A percentile compares a stretch with the other conserved stretches of the same genome.
phyloP scores from a whole-genome alignment of 129 eudicot species.

The Flaveria trinervia region DNA sequence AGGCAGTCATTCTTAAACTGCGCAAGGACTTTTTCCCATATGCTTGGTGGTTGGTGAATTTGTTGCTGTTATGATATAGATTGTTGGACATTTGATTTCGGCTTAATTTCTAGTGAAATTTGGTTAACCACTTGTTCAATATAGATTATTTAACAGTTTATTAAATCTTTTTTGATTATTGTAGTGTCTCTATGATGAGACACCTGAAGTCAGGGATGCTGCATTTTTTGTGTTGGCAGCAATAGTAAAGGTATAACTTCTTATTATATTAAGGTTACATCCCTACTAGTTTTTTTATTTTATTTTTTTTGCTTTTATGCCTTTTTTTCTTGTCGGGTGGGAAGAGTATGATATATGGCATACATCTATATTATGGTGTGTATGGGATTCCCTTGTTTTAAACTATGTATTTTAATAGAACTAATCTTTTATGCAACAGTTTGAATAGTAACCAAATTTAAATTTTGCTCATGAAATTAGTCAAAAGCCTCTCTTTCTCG shows the following conservation, averaged over 20 bases:
- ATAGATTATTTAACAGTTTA: not conserved
- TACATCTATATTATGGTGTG: too few relatives aligned
- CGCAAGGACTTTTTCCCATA: conserved; percentile 96
- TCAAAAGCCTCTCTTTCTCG: too few relatives aligned
- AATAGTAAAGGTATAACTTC: conserved; percentile 68
- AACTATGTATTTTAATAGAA: too few relatives aligned
- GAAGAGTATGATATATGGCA: conserved; percentile 48
- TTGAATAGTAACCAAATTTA: too few relatives aligned
- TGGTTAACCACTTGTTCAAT: not conserved
- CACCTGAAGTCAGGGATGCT: too few relatives aligned
- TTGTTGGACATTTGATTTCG: not conserved
- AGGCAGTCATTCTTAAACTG: conserved; percentile 77
- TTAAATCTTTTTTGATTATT: not conserved
- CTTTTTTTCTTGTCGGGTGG: conserved; percentile 67
- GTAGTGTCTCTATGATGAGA: too few relatives aligned
- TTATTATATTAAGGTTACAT: not conserved
- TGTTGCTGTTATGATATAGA: conserved; percentile 6
- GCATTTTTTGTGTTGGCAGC: conserved; percentile 25
- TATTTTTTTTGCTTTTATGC: conserved; percentile 14
- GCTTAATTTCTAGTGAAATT: not conserved
- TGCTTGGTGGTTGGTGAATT: conserved; percentile 90
- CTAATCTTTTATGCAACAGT: too few relatives aligned
- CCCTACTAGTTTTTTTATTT: not conserved
- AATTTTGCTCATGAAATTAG: too few relatives aligned
- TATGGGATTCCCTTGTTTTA: too few relatives aligned